A percentile compares a stretch with the other conserved stretches of the same genome.
Evolutionary conservation across 2,329 filamentous ascomycete species (phyloP).

Genomic region (Alternaria triticina): DNA sequence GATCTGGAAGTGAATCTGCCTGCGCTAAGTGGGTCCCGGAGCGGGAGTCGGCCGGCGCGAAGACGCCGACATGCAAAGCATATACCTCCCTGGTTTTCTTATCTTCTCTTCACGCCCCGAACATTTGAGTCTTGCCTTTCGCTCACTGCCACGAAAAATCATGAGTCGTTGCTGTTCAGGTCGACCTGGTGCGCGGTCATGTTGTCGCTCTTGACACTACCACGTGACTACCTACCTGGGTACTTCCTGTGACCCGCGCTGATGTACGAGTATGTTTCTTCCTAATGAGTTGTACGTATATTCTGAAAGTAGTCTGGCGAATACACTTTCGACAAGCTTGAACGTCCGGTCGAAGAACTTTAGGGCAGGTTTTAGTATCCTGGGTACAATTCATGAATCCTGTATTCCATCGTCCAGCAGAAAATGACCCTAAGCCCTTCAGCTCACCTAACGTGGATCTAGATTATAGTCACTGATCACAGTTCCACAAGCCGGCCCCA

Average conservation of each 20-base stretch:
- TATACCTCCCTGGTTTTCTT: neutral
- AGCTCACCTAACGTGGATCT: neutral
- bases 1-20: neutral
- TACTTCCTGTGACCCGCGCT: too few species aligned
- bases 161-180: neutral
- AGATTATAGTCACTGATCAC: neutral
- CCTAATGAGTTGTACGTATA: too few species aligned
- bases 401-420: neutral
- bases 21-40: neutral
- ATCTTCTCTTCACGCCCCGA: neutral
- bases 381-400: too few species aligned
- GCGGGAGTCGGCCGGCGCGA: neutral
- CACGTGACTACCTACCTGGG: too few species aligned
- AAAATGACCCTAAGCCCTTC: neutral
- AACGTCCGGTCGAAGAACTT: too few species aligned
- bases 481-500: too few species aligned
- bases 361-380: too few species aligned
- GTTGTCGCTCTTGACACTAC: neutral
- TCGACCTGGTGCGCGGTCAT: neutral
- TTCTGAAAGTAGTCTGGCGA: too few species aligned
- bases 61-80: neutral
- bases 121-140: neutral
- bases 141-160: neutral
- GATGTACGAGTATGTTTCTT: too few species aligned
- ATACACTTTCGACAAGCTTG: too few species aligned